phyloP scores from a whole-genome alignment of 768 basidiomycete species.

The Mycena sanguinolenta region DNA sequence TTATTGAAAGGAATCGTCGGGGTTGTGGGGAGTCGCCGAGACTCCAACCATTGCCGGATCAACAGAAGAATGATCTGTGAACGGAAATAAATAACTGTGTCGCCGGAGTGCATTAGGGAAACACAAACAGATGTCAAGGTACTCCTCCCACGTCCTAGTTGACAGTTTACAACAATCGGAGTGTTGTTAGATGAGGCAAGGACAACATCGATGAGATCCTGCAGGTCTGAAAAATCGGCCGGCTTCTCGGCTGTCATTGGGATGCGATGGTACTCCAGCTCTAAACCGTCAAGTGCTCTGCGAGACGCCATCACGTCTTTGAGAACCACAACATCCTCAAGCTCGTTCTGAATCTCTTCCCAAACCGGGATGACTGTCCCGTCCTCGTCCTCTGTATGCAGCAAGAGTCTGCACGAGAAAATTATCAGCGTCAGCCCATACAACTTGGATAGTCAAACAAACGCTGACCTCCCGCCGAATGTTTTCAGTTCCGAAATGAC shows the following conservation, averaged over 20 bases:
- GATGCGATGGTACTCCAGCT: slow-evolving; percentile 84
- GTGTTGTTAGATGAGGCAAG: slow-evolving; percentile 77
- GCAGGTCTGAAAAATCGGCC: slow-evolving; percentile 81
- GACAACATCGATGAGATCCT: slow-evolving; percentile 83
- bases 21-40: slow-evolving; percentile 51
- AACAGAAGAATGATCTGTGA: slow-evolving; percentile 82
- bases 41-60: slow-evolving; percentile 85
- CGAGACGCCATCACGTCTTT: slow-evolving; percentile 89
- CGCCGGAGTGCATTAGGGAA: neutral
- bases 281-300: slow-evolving; percentile 60
- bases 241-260: slow-evolving; percentile 94
- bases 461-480: slow-evolving; percentile 83
- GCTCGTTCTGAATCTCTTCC: slow-evolving; percentile 81
- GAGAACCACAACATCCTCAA: slow-evolving; percentile 79
- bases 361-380: slow-evolving; percentile 94
- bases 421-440: neutral
- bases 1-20: slow-evolving; percentile 52
- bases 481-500: slow-evolving; percentile 84
- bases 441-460: neutral
- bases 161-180: slow-evolving; percentile 94
- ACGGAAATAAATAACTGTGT: neutral
- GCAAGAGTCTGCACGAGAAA: slow-evolving; percentile 68
- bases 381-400: slow-evolving; percentile 91
- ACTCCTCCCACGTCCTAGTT: slow-evolving; percentile 92
- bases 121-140: slow-evolving; percentile 85